Conservation (phyloP, 345 rosid species). For the Moricandia moricandioides region DNA sequence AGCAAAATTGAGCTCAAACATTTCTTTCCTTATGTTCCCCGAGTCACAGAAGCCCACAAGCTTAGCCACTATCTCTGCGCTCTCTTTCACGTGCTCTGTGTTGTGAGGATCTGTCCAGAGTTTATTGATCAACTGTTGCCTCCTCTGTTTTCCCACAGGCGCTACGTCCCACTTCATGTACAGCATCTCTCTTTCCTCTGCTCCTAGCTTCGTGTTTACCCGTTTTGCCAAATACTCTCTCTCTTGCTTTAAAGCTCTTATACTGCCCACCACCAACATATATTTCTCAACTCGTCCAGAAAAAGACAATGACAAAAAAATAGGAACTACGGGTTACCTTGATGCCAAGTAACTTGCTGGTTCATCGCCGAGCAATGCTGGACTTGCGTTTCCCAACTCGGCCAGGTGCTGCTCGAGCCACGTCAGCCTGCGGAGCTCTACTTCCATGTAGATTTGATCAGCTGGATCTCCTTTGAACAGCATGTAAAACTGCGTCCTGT, state of each 20-base stretch:
- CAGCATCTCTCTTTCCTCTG: conserved; percentile 75
- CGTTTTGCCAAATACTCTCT: conserved; percentile 83
- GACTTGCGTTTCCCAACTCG: conserved; percentile 96
- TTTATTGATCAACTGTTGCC: conserved; percentile 78
- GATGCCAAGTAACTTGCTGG: conserved; percentile 87
- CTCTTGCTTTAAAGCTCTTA: conserved; percentile 83
- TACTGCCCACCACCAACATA: conserved; percentile 40
- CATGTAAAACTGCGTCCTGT: conserved; percentile 83
- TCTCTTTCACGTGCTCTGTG: conserved; percentile 69
- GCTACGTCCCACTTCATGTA: conserved; percentile 85
- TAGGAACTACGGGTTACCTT: conserved; percentile 43
- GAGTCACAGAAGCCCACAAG: conserved; percentile 89
- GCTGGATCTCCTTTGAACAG: conserved; percentile 77
- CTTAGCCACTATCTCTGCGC: conserved; percentile 76
- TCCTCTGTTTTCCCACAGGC: conserved; percentile 76
- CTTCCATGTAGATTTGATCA: conserved; percentile 91
- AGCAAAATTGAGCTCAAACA: conserved; percentile 81
- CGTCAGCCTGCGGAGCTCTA: conserved; percentile 76
- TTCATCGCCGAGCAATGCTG: conserved; percentile 83
- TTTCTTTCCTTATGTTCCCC: conserved; percentile 71
- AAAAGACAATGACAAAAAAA: background rate
- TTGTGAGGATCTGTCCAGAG: conserved; percentile 84
- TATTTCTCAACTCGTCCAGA: conserved; percentile 3
- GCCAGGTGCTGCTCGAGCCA: conserved; percentile 95
- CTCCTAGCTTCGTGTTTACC: conserved; percentile 67